Evolutionary conservation across 345 rosid genomes (phyloP).

Genomic region (Noccaea caerulescens): DNA sequence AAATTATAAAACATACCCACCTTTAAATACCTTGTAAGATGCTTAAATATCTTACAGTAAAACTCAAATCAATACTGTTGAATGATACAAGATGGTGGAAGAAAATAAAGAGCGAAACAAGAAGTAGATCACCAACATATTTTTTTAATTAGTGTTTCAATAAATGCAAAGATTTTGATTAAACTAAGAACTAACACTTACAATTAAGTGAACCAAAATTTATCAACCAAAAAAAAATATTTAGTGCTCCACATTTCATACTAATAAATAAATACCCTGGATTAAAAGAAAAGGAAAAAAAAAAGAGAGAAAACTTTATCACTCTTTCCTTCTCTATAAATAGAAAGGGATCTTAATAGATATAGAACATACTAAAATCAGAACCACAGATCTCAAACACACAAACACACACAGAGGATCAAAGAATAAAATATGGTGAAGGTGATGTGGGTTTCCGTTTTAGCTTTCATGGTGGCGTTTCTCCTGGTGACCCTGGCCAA

Average conservation of each 20-base stretch:
- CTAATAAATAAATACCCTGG: not conserved
- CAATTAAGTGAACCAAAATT: not conserved
- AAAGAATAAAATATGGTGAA: slow-evolving; percentile 38
- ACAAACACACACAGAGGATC: not conserved
- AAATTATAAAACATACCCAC: not conserved
- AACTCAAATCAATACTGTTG: not conserved
- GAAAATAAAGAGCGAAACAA: not conserved
- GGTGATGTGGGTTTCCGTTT: slow-evolving; percentile 5
- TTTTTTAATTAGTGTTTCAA: not conserved
- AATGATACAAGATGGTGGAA: not conserved
- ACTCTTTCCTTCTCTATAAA: slow-evolving; percentile 19
- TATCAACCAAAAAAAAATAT: not conserved
- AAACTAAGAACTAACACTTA: not conserved
- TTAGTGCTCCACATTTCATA: not conserved
- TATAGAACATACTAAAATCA: not conserved
- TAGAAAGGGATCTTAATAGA: not conserved
- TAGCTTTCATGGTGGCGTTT: slow-evolving; percentile 13
- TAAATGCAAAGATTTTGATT: not conserved
- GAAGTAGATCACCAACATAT: not conserved
- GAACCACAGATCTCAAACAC: not conserved
- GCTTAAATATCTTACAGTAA: not conserved
- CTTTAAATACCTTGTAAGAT: not conserved
- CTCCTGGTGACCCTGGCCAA: slow-evolving; percentile 27
- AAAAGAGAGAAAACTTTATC: not conserved
- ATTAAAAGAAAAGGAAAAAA: not conserved